A percentile compares a stretch with the other conserved stretches of the same genome.
phyloP scores from a whole-genome alignment of 139 green algal genomes.

The Chlamydomonas eustigma region DNA sequence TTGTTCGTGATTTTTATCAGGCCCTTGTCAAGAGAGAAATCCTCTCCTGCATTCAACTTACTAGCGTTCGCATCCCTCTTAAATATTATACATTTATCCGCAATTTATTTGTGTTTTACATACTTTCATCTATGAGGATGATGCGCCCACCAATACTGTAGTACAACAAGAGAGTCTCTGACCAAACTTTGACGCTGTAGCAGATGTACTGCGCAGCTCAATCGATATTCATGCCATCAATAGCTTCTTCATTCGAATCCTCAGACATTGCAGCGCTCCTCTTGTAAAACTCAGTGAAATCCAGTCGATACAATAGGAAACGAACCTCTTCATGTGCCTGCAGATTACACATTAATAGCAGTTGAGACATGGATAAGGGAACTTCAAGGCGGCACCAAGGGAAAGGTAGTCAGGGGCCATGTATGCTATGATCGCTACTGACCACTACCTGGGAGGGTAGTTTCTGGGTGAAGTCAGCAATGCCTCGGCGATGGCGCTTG shows the following conservation, averaged over 20 bases:
- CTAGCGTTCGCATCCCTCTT: too few relatives aligned
- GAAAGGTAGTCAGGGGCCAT: neutral
- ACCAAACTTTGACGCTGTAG: too few relatives aligned
- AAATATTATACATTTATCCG: too few relatives aligned
- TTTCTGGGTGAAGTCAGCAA: slow-evolving; percentile 56
- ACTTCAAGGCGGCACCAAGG: neutral
- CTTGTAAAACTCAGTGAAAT: slow-evolving; percentile 57
- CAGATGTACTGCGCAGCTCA: too few relatives aligned
- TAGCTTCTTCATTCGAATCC: neutral
- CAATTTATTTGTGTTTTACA: too few relatives aligned
- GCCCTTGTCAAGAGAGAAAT: too few relatives aligned
- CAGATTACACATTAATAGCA: neutral
- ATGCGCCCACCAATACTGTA: too few relatives aligned
- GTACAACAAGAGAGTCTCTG: too few relatives aligned
- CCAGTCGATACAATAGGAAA: slow-evolving; percentile 64
- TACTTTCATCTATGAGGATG: too few relatives aligned
- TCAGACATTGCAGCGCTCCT: neutral
- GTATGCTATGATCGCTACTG: too few relatives aligned
- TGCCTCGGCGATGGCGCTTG: slow-evolving; percentile 36
- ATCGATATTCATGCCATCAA: neutral
- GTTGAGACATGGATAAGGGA: neutral
- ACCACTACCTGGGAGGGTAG: slow-evolving; percentile 45
- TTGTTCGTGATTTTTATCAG: too few relatives aligned
- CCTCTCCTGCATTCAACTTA: too few relatives aligned
- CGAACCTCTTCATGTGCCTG: slow-evolving; percentile 20